Base-by-base conservation (phyloP, 495 filamentous ascomycete species). In the Penicillium atrosanguineum region DNA sequence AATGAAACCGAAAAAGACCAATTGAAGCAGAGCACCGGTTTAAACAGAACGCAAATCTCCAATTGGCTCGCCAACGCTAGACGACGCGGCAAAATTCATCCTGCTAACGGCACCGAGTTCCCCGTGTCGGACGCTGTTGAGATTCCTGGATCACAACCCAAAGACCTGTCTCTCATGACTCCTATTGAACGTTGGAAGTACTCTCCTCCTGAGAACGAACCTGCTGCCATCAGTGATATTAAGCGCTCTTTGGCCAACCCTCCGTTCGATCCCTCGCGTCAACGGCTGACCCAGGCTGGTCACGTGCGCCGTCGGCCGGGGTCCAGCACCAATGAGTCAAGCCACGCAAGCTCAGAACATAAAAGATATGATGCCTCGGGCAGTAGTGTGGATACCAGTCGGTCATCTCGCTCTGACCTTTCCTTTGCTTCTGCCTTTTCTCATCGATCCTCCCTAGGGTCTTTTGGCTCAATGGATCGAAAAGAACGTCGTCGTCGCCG, bases 1-100 rank as follows among this genome's bases (percentile, higher is more conserved):
- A 90, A 77, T 25, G 88, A 93, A 21, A 79, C 86, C 39, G 87
- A 94, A 63, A 93, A 90, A 67, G 84, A 89, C 40, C 76, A 82
- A 57, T 77, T 95, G 18, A 83, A 87, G 62, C 70, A 77, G 41
- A 77, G 80, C 53, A 95, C 90, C 2, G 88, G 88, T 12, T 78
- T 95, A 23, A 90, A 77, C 55, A 80, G 84, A 57, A 84, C 75
- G 11, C 90, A 95, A 65, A 88, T 95, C 46, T 83, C 83, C 21
- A 92, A 92, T 63, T 94, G 89, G 90, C 79, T 95, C 11, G 90
- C 90, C 46, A 95, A 95, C 67, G 87, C 89, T 49, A 84, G 89
- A 37, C 81, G 90, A 34, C 77, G 89, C 50, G 83, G 86, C 50
- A 93, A 92, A 74, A 80, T 86, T 47, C 79, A 81, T 25, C 73